Percentiles rank a stretch among this genome's conserved stretches.
phyloP scores from a whole-genome alignment of 495 filamentous ascomycete genomes.

The Aspergillus diversus region DNA sequence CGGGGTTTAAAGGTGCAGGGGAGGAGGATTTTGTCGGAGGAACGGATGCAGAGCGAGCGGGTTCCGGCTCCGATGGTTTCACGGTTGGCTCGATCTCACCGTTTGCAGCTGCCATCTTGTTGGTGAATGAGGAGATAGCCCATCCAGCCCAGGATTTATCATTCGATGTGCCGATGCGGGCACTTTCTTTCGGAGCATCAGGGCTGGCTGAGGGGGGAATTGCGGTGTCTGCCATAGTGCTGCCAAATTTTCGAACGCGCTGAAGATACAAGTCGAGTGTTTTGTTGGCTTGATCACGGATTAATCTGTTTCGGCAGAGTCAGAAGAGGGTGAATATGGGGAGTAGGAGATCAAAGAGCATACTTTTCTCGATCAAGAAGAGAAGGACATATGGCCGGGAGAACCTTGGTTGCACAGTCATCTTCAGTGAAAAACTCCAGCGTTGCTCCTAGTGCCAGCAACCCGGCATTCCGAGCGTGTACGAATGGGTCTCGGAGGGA shows the following conservation, averaged over 20 bases:
- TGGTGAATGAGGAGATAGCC: slow-evolving; percentile 99
- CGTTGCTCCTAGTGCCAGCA: slow-evolving; percentile 84
- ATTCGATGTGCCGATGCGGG: slow-evolving; percentile 75
- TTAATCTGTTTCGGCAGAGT: slow-evolving; percentile 48
- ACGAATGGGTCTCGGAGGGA: slow-evolving; percentile 92
- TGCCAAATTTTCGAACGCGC: slow-evolving; percentile 75
- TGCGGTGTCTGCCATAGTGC: slow-evolving; percentile 78
- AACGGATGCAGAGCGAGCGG: slow-evolving; percentile 48
- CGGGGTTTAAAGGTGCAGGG: slow-evolving; percentile 48
- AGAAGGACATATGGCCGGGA: slow-evolving; percentile 81
- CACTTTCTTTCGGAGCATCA: slow-evolving; percentile 46
- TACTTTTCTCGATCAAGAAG: slow-evolving; percentile 88
- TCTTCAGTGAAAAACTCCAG: slow-evolving; percentile 85
- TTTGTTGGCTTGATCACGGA: slow-evolving; percentile 90
- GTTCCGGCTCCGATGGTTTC: slow-evolving; percentile 35
- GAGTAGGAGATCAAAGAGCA: slow-evolving; percentile 17
- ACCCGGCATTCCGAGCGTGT: slow-evolving; percentile 85
- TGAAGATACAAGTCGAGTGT: slow-evolving; percentile 88
- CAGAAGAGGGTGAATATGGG: background rate
- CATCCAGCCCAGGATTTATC: slow-evolving; percentile 88
- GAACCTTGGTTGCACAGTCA: slow-evolving; percentile 80
- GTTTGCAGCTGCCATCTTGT: slow-evolving; percentile 80
- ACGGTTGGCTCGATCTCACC: slow-evolving; percentile 66
- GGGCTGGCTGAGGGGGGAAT: slow-evolving; percentile 52
- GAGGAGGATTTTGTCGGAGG: slow-evolving; percentile 54